Base-by-base conservation (phyloP, 805 yeast species). In the Maudiozyma saulgeensis region DNA sequence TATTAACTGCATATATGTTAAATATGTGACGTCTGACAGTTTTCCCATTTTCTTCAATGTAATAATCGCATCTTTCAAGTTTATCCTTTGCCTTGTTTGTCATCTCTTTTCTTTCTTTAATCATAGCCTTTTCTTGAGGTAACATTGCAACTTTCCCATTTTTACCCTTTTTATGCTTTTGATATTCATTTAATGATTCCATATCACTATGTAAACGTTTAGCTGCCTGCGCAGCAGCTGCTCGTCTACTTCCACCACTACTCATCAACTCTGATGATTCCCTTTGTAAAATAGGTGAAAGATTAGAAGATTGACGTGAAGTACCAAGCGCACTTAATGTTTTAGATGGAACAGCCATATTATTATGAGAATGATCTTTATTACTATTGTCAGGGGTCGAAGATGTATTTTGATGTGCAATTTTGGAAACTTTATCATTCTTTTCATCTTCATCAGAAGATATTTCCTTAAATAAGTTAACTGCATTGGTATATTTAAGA, bases 201-300 rank as follows among this genome's bases (percentile, higher is more conserved):
- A 87, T 84, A 61, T 82, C 80, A 11, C 75, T 75, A 56, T 83
- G 91, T 15, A 87, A 68, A 59, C 80, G 81, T 50, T 69, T 68
- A 0, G 81, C 81, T 0, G 95, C 95, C 56, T 82, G 78, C 39
- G 74, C 73, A 43, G 82, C 81, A 1, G 95, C 95, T 40, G 77
- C 75, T 46, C 86, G 50, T 34, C 59, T 46, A 12, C 37, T 18
- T 9, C 28, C 41, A 2, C 49, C 49, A 42, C 25, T 42, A 3
- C 8, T 13, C 18, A 42, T 35, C 16, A 21, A 21, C 6, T 38
- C 46, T 4, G 49, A 47, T 4, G 37, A 18, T 9, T 37, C 42
- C 25, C 45, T 41, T 13, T 13, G 6, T 6, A 32, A 18, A 4
- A 25, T 23, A 12, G 18, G 15, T 8, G 23, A 9, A 2, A 31